Evolutionary conservation across 305 asterid genomes (phyloP), one percentile per base, ranked within the genome.

Genomic region (Fraxinus baroniana): DNA sequence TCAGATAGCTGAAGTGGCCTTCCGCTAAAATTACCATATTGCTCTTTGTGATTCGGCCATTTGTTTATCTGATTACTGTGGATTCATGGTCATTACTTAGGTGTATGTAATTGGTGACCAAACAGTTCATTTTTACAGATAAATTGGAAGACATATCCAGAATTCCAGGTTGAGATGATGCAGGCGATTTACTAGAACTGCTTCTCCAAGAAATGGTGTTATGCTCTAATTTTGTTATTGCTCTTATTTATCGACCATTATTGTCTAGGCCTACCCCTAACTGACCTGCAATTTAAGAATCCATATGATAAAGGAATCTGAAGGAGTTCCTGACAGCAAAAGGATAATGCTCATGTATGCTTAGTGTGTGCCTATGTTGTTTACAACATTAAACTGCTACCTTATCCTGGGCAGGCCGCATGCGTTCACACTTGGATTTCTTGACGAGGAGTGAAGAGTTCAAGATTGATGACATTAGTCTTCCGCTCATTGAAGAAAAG

Each of bases 61-160:
- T 66, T 26, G 74, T 66, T 66, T 66, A 24, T 28, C 74, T 1
- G 2, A 66, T 7, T 24, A 7, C 2, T 1, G 74, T 26, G n/a
- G 74, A 62, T 66, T 81, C 1, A 13, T 46, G 12, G 55, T 44
- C 5, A 44, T 44, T 44, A 44, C 55, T 44, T 81, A 78, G 66
- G 72, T 18, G 76, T 60, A 24, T 41, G 33, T 66, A 66, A 32
- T 41, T 72, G 78, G 52, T 41, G 64, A 35, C 55, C 28, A 12
- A n/a, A 36, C 36, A 39, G 28, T 79, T 66, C 26, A 28, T n/a
- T 68, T 39, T 83, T 87, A 86, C 90, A 90, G 94, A 85, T 90
- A 81, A 90, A 88, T 87, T 89, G 92, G 92, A 86, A 66, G 85
- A 80, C 76, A 20, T 89, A 90, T 87, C 89, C 92, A 2, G 94